These are phyloP conservation scores for Lyophyllum shimeji DNA, from an alignment of 768 basidiomycete genomes.

Conservation along the genomic window DNA sequence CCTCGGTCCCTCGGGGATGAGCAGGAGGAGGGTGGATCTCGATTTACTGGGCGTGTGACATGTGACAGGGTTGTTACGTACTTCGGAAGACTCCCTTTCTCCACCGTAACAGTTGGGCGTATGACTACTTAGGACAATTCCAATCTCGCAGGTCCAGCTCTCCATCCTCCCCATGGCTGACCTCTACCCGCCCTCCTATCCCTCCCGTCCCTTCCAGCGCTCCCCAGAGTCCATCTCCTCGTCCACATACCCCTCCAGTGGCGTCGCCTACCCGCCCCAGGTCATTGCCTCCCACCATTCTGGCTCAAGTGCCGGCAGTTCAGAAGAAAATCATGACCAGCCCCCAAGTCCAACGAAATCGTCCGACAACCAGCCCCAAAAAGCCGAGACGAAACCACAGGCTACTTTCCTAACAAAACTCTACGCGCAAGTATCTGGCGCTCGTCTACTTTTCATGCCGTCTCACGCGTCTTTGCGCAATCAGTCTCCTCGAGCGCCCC, in stretches of 20 bases:
- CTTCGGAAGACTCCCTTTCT: constrained; percentile 45
- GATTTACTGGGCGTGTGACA: constrained; percentile 19
- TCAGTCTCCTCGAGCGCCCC: constrained; percentile 81
- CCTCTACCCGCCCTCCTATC: constrained; percentile 51
- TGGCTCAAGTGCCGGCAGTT: constrained; percentile 33
- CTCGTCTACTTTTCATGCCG: constrained; percentile 1
- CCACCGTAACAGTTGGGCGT: constrained; percentile 34
- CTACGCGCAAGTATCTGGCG: constrained; percentile 71
- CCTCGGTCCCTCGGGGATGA: constrained; percentile 42
- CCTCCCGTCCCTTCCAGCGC: constrained; percentile 30
- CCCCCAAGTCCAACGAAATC: constrained; percentile 47
- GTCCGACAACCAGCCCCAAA: constrained; percentile 45
- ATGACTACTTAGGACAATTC: constrained; percentile 27
- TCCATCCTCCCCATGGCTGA: constrained; percentile 49
- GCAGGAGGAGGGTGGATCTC: constrained; percentile 13
- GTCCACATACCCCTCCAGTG: constrained; percentile 27
- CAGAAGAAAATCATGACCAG: constrained; percentile 51
- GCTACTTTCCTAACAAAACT: constrained; percentile 97
- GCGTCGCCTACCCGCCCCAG: constrained; percentile 35
- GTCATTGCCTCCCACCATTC: constrained; percentile 40
- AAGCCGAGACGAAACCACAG: constrained; percentile 79
- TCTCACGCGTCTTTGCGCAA: constrained; percentile 17
- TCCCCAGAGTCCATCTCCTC: constrained; percentile 31
- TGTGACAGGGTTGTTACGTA: constrained; percentile 37
- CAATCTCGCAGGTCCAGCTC: constrained; percentile 16